Percentiles rank a stretch among this genome's conserved stretches.
These are phyloP conservation scores for Nothophoma quercina DNA, from an alignment of 2,329 filamentous ascomycete genomes.

Conservation along the genomic window DNA sequence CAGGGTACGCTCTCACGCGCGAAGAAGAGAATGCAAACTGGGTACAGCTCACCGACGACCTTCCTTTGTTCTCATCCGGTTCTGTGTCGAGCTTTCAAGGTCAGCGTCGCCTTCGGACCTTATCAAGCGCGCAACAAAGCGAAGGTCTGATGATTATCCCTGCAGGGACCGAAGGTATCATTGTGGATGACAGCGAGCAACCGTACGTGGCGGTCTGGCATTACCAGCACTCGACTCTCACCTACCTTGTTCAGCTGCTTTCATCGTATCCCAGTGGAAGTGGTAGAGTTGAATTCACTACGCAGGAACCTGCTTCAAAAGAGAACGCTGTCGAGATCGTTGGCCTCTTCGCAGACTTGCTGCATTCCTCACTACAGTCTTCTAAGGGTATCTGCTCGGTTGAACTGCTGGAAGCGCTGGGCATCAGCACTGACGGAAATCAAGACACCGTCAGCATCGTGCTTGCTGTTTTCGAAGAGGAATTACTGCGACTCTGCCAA, in stretches of 20 bases:
- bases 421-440: slow-evolving; percentile 58
- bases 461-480: slow-evolving; percentile 83
- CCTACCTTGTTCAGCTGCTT: slow-evolving; percentile 78
- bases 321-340: slow-evolving; percentile 78
- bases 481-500: slow-evolving; percentile 58
- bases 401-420: slow-evolving; percentile 40
- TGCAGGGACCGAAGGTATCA: slow-evolving; percentile 70
- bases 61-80: slow-evolving; percentile 67
- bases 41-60: slow-evolving; percentile 70
- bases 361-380: slow-evolving; percentile 55
- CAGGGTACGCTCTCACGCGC: slow-evolving; percentile 76
- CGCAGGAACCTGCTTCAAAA: slow-evolving; percentile 57
- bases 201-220: slow-evolving; percentile 79
- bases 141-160: slow-evolving; percentile 67
- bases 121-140: slow-evolving; percentile 11
- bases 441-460: slow-evolving; percentile 81
- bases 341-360: slow-evolving; percentile 73
- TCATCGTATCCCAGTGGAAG: slow-evolving; percentile 70
- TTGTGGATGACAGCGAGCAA: slow-evolving; percentile 75
- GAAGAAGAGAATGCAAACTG: slow-evolving; percentile 88
- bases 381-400: slow-evolving; percentile 36
- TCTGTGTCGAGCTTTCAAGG: slow-evolving; percentile 26
- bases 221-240: slow-evolving; percentile 78
- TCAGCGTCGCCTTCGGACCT: slow-evolving; percentile 34
- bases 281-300: slow-evolving; percentile 57